Evolutionary conservation across 1,139 yeast species (phyloP), one percentile per base, ranked within the genome.

Genomic region (Pichia sp.): DNA sequence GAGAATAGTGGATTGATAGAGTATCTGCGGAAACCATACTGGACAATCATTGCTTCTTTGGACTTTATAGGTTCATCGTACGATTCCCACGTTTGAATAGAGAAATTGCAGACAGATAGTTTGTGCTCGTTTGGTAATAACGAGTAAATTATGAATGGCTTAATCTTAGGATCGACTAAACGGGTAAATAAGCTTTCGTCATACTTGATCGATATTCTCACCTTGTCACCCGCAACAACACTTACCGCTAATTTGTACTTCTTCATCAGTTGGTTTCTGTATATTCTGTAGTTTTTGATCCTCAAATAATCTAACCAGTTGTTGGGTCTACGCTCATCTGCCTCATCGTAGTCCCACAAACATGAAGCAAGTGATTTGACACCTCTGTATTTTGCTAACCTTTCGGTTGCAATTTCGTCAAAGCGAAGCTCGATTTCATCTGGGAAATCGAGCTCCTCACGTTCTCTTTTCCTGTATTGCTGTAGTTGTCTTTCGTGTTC

Each of bases 341-440:
- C 68, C 68, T 93, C 99, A 65, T 90, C 90, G 58, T 79, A 80
- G 60, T 90, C 91, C 99, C 99, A 93, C 43, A 79, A 78, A 61
- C 95, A 83, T 57, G 85, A 83, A 47, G 85, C 83, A 57, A 95
- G 71, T 44, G 87, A 87, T 67, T 88, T 88, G 57, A 91, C 79
- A 53, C 98, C 98, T 67, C 98, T 79, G 69, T 89, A 93, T 54
- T 89, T 79, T 36, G 75, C 70, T 54, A 93, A 74, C 56, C 88
- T 78, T 58, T 89, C 90, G 61, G 78, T 80, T 13, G 88, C 99
- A 10, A 86, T 78, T 60, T 80, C 90, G 4, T 70, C 65, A 30
- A 98, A 97, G 50, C 77, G 79, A 47, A 93, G 72, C 67, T 95
- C 98, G 52, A 91, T 71, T 70, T 95, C 99, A 70, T 95, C 99